These are phyloP conservation scores for Globisporangium cylindrosporum DNA, from an alignment of 352 stramenopile genomes.

Conservation along the genomic window DNA sequence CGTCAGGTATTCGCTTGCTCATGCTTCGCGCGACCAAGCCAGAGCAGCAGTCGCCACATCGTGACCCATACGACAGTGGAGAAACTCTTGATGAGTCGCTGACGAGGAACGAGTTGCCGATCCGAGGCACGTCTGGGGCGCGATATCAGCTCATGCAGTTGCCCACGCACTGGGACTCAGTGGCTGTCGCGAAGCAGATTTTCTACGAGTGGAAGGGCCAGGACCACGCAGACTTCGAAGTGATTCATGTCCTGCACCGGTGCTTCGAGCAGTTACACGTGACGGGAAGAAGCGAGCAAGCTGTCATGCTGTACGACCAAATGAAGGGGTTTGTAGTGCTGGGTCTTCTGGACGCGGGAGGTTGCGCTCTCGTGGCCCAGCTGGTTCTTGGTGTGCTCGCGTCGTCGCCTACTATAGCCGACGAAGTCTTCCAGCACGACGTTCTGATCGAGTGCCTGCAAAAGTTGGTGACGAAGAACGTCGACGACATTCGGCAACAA, in stretches of 20 bases:
- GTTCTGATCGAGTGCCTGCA: conserved; percentile 36
- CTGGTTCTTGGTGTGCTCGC: conserved; percentile 29
- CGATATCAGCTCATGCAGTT: conserved; percentile 47
- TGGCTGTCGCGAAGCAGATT: conserved; percentile 70
- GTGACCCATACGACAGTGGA: neutral
- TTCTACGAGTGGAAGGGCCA: conserved; percentile 60
- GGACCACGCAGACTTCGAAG: conserved; percentile 30
- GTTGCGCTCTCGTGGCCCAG: conserved; percentile 33
- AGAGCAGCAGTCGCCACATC: neutral
- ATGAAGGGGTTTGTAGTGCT: conserved; percentile 48
- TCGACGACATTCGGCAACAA: conserved; percentile 64
- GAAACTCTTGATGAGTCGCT: conserved; percentile 1
- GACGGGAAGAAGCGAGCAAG: conserved; percentile 15
- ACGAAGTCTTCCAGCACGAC: conserved; percentile 36
- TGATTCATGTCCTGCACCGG: conserved; percentile 44
- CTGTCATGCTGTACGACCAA: conserved; percentile 51
- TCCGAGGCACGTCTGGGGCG: conserved; percentile 52
- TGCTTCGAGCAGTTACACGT: conserved; percentile 53
- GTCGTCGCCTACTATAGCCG: conserved; percentile 1
- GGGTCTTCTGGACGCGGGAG: conserved; percentile 35
- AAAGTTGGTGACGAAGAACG: conserved; percentile 42
- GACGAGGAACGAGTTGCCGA: conserved; percentile 34
- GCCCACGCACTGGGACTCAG: conserved; percentile 52
- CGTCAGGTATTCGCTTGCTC: conserved; percentile 30
- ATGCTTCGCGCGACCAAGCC: conserved; percentile 27